Percentiles rank a stretch among this genome's conserved stretches.
Evolutionary conservation across 2,329 filamentous ascomycete genomes (phyloP).

Genomic region (Xylariaceae sp.): DNA sequence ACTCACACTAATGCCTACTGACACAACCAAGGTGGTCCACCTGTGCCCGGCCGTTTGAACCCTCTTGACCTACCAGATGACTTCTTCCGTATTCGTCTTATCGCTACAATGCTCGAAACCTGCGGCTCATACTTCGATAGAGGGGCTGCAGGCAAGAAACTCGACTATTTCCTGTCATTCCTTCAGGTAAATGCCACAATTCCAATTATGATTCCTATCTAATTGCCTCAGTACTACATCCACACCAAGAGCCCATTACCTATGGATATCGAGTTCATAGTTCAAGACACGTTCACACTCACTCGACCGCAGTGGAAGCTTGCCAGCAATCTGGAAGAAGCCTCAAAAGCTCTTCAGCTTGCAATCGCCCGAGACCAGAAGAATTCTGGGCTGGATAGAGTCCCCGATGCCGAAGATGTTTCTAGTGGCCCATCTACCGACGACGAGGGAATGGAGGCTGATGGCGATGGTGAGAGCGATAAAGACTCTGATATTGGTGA

Average conservation of each 20-base stretch:
- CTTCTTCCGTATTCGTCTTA: slow-evolving; percentile 89
- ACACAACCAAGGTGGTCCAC: slow-evolving; percentile 61
- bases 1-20: slow-evolving; percentile 2
- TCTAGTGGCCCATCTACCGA: slow-evolving; percentile 70
- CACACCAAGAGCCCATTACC: slow-evolving; percentile 83
- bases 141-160: slow-evolving; percentile 89
- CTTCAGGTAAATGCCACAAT: slow-evolving; percentile 61
- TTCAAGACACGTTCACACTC: slow-evolving; percentile 84
- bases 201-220: slow-evolving; percentile 9
- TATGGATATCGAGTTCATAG: slow-evolving; percentile 95
- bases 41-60: slow-evolving; percentile 72
- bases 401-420: slow-evolving; percentile 66
- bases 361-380: slow-evolving; percentile 91
- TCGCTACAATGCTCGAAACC: slow-evolving; percentile 86
- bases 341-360: slow-evolving; percentile 75
- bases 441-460: slow-evolving; percentile 59
- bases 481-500: slow-evolving; percentile 56
- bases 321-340: slow-evolving; percentile 75
- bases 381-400: slow-evolving; percentile 66
- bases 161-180: slow-evolving; percentile 95
- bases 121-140: slow-evolving; percentile 96
- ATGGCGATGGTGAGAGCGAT: slow-evolving; percentile 60
- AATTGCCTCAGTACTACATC: slow-evolving; percentile 74
- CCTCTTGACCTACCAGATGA: slow-evolving; percentile 85
- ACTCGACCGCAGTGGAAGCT: slow-evolving; percentile 92